A percentile compares a stretch with the other conserved stretches of the same genome.
These are phyloP conservation scores for Macaranga tanarius DNA, from an alignment of 441 rosid species.

Conservation along the genomic window DNA sequence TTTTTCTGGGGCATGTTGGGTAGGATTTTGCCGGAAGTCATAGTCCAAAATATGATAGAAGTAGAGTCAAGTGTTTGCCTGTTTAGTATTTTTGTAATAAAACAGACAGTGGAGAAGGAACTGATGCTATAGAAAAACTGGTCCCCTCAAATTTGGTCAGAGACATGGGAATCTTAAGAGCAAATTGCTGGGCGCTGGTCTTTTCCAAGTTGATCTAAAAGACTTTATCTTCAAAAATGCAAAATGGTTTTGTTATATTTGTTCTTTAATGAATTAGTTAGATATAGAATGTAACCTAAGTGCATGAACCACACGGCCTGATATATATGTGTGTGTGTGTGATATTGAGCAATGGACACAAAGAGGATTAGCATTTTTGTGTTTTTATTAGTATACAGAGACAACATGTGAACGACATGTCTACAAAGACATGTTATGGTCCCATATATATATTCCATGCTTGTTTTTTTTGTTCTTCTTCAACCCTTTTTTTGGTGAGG, in stretches of 20 bases:
- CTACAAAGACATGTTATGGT: constrained; percentile 1
- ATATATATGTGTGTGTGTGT: too few species aligned
- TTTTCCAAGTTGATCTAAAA: background rate
- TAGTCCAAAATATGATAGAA: constrained; percentile 5
- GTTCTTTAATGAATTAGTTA: background rate
- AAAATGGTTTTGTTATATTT: too few species aligned
- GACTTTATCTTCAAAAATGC: background rate
- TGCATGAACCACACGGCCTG: too few species aligned
- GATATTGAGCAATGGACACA: background rate
- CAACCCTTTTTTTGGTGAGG: background rate
- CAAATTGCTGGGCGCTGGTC: background rate
- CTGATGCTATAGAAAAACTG: background rate
- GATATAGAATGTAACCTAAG: too few species aligned
- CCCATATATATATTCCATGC: background rate
- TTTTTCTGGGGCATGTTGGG: background rate
- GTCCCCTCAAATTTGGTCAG: constrained; percentile 8
- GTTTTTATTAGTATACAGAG: background rate
- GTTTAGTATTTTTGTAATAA: background rate
- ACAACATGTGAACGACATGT: background rate
- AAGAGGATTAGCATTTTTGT: background rate
- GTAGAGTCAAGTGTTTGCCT: background rate
- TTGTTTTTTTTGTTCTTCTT: background rate
- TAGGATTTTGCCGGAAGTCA: background rate
- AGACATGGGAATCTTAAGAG: background rate
- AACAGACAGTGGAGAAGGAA: background rate